Evolutionary conservation across 2,329 filamentous ascomycete species (phyloP).

Genomic region (Biscogniauxia mediterranea): DNA sequence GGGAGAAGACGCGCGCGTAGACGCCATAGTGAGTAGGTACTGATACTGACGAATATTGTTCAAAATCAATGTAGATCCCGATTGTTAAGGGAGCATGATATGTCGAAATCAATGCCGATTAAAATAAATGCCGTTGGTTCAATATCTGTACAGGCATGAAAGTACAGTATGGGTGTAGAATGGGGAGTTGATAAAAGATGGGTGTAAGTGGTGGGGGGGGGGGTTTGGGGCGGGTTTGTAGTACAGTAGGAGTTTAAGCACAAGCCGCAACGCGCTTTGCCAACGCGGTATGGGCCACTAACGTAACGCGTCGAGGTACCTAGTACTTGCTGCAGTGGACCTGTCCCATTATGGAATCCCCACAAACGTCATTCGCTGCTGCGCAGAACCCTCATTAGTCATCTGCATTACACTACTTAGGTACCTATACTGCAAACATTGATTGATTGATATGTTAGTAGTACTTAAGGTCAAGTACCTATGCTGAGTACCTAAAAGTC

Average conservation of each 20-base stretch:
- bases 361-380: neutral
- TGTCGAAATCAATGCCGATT: conserved; percentile 8
- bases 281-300: neutral
- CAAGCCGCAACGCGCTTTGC: neutral
- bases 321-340: neutral
- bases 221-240: too few species aligned
- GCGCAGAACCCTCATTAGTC: neutral
- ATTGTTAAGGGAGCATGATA: conserved; percentile 21
- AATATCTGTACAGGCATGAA: conserved; percentile 3
- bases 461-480: too few species aligned
- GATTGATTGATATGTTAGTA: too few species aligned
- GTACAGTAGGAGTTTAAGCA: neutral
- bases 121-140: conserved; percentile 1
- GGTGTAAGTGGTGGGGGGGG: neutral
- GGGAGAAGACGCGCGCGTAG: conserved; percentile 46
- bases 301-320: neutral
- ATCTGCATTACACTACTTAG: neutral
- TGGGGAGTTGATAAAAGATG: conserved; percentile 1
- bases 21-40: conserved; percentile 43
- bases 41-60: conserved; percentile 5
- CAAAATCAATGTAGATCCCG: conserved; percentile 10
- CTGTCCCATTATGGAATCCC: neutral
- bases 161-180: conserved; percentile 11
- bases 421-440: neutral
- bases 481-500: too few species aligned